These are phyloP conservation scores for Leccinum insolens DNA, from an alignment of 1,284 basidiomycete species.

Conservation along the genomic window DNA sequence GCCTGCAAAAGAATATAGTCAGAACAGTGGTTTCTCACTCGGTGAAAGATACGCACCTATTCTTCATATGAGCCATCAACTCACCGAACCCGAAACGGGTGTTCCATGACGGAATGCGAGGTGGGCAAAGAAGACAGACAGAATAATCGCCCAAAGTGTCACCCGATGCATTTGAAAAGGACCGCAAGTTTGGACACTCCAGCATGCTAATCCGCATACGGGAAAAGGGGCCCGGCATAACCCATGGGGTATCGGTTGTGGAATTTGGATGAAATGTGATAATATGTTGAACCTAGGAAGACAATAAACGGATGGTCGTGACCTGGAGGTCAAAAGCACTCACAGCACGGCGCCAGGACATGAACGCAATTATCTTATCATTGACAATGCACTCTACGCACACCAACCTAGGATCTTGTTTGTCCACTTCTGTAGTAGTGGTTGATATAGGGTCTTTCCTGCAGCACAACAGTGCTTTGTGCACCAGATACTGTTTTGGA, in stretches of 20 bases:
- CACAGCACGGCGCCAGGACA: conserved; percentile 32
- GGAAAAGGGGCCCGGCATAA: conserved; percentile 1
- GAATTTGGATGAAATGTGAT: conserved; percentile 20
- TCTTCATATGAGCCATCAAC: conserved; percentile 25
- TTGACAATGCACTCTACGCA: conserved; percentile 22
- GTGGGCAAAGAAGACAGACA: conserved; percentile 30
- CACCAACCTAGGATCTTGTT: conserved; percentile 17
- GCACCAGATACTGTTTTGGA: conserved; percentile 21
- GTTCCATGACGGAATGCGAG: conserved; percentile 33
- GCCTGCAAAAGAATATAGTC: conserved; percentile 17
- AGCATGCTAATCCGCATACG: conserved; percentile 2
- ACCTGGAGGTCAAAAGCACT: conserved; percentile 3
- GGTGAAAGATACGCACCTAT: conserved; percentile 18
- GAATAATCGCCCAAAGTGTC: conserved; percentile 19
- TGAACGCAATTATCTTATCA: conserved; percentile 10
- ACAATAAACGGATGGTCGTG: not conserved
- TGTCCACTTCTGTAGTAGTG: conserved; percentile 33
- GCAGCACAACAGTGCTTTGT: conserved; percentile 23
- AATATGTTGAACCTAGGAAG: conserved; percentile 24
- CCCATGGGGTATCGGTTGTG: conserved; percentile 15
- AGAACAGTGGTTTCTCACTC: not conserved
- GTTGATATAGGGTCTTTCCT: conserved; percentile 28
- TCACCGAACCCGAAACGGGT: conserved; percentile 23
- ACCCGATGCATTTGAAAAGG: conserved; percentile 3
- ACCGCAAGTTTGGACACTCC: conserved; percentile 1